phyloP scores from a whole-genome alignment of 2,329 filamentous ascomycete genomes.

The Penicillium sp. region DNA sequence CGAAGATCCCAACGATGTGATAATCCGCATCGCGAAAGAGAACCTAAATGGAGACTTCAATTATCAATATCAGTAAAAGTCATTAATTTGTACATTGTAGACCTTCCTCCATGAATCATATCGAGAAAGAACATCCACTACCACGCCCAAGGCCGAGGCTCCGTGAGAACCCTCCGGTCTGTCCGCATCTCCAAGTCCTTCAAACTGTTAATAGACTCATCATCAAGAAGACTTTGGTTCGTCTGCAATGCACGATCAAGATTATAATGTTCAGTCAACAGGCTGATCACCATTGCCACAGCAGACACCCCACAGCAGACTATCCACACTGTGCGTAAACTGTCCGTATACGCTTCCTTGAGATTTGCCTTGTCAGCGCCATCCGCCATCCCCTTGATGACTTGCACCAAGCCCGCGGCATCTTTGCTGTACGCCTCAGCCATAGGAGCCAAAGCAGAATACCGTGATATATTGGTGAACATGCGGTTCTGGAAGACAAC shows the following conservation, averaged over 20 bases:
- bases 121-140: constrained; percentile 1
- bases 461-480: constrained; percentile 50
- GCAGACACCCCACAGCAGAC: constrained; percentile 56
- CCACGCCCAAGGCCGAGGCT: constrained; percentile 17
- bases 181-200: constrained; percentile 19
- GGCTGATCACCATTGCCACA: constrained; percentile 52
- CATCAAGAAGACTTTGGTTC: constrained; percentile 23
- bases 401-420: constrained; percentile 58
- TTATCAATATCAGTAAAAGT: constrained; percentile 1
- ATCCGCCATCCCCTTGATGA: constrained; percentile 57
- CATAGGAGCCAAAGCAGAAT: constrained; percentile 49
- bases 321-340: constrained; percentile 57
- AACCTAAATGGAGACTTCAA: background rate
- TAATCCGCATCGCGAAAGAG: background rate
- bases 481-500: constrained; percentile 70
- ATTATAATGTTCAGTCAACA: constrained; percentile 53
- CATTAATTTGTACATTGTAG: constrained; percentile 12
- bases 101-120: background rate
- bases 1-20: background rate
- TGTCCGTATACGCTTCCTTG: constrained; percentile 55
- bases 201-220: constrained; percentile 9
- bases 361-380: constrained; percentile 45
- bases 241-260: constrained; percentile 43
- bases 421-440: constrained; percentile 56
- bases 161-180: background rate